A percentile compares a stretch with the other conserved stretches of the same genome.
Evolutionary conservation across 352 stramenopile species (phyloP).

Genomic region (Globisporangium cederbergense): DNA sequence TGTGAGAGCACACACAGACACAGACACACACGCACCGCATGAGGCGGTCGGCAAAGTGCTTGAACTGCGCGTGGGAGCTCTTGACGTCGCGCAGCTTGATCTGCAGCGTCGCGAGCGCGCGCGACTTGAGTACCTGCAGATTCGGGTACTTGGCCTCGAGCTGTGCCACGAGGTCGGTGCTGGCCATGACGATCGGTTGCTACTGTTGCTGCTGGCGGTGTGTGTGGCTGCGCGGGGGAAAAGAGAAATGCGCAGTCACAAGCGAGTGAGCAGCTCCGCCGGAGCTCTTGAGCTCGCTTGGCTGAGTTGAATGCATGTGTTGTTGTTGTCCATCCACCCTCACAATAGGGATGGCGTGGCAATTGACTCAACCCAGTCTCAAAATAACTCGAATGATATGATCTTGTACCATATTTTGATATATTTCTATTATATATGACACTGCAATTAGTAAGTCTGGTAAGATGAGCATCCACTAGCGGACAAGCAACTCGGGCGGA

Average conservation of each 20-base stretch:
- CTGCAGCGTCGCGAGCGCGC: constrained; percentile 55
- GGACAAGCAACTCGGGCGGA: not conserved
- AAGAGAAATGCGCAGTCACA: constrained; percentile 11
- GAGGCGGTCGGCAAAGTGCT: constrained; percentile 75
- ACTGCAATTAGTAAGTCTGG: not conserved
- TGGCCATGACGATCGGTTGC: constrained; percentile 34
- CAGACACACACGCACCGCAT: constrained; percentile 43
- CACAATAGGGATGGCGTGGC: not conserved
- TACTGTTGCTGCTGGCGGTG: constrained; percentile 5
- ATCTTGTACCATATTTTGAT: too few relatives aligned
- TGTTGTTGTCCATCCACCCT: constrained; percentile 6
- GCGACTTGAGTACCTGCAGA: constrained; percentile 63
- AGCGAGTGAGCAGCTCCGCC: not conserved
- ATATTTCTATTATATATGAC: not conserved
- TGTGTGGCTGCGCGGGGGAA: not conserved
- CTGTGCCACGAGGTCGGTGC: constrained; percentile 30
- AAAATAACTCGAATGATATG: too few relatives aligned
- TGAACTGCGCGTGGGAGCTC: constrained; percentile 70
- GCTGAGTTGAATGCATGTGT: not conserved
- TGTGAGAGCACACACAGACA: too few relatives aligned
- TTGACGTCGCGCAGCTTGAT: constrained; percentile 72
- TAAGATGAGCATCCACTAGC: not conserved
- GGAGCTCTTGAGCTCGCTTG: not conserved
- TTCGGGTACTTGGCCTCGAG: constrained; percentile 64
- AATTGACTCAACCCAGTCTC: not conserved